Base-by-base conservation (phyloP, 805 yeast species). In the Candida namnaoensis region DNA sequence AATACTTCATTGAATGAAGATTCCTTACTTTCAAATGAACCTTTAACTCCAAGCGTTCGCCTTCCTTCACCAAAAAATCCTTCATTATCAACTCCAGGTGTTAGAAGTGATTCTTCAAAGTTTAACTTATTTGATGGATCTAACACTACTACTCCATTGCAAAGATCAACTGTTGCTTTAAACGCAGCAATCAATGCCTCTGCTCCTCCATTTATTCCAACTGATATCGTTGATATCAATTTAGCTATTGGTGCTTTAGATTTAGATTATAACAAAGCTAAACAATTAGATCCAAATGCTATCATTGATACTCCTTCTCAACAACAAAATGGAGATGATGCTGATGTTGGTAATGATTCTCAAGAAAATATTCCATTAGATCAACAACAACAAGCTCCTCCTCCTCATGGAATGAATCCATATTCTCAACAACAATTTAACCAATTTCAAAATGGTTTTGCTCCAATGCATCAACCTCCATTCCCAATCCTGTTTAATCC, bases 191-290 rank as follows among this genome's bases (percentile, higher is more conserved):
- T 52, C n/a, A 12, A 34, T 8, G 36, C 49, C 9, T 47, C 57
- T 12, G 54, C 57, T 13, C 57, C 59, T 7, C 58, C 59, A 7
- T 50, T 54, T 7, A 13, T 35, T 12, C 15, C 50, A 15, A 23
- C 51, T 5, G 57, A 50, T 8, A 37, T 54, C 9, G 57, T 46
- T 14, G 51, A 53, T 35, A 44, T 54, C 37, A 52, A 52, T 41
- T 38, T 54, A 35, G 58, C 59, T 5, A 33, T 55, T 14, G 54
- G 59, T 34, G 57, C 54, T 9, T 39, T 55, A 8, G 53, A 55
- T 32, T 25, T 55, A 23, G 58, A 49, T 37, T 55, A 27, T 27
- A 27, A 27, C 11, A 11, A 11, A 27, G 19, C 2, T 19, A 27
- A 11, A 27, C 30, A 27, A 27, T 7, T 27, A 7, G 11, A 27